Evolutionary conservation across 1,284 basidiomycete species (phyloP).

Genomic region (Naganishia albida): DNA sequence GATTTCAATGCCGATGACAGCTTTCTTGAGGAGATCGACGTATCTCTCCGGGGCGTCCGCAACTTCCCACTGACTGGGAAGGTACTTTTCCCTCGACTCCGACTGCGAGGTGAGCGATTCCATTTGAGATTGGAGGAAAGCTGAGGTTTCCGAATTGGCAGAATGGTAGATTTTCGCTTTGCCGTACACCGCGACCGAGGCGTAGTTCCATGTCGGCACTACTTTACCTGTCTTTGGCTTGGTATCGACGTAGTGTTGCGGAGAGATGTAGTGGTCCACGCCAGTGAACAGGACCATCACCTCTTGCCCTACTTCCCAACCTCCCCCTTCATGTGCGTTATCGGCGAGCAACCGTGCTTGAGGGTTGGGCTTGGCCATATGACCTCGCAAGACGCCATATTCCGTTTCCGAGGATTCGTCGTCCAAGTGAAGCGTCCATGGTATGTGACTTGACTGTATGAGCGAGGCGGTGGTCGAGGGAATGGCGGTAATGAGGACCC

Average conservation of each 20-base stretch:
- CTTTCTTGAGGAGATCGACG: constrained; percentile 51
- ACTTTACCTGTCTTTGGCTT: constrained; percentile 52
- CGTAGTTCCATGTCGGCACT: constrained; percentile 54
- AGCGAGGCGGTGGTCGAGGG: constrained; percentile 1
- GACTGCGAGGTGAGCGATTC: constrained; percentile 41
- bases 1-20: constrained; percentile 55
- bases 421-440: constrained; percentile 52
- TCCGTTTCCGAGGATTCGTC: constrained; percentile 30
- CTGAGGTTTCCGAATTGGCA: constrained; percentile 32
- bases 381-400: constrained; percentile 41
- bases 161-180: constrained; percentile 40
- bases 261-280: constrained; percentile 50
- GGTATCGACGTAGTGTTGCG: constrained; percentile 49
- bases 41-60: constrained; percentile 52
- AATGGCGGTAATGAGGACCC: constrained; percentile 55
- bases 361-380: constrained; percentile 53
- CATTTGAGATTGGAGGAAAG: constrained; percentile 46
- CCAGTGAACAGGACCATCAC: constrained; percentile 52
- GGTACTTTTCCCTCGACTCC: constrained; percentile 7
- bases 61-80: constrained; percentile 46
- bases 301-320: constrained; percentile 40
- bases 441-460: constrained; percentile 56
- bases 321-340: neutral
- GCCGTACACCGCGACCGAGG: constrained; percentile 53
- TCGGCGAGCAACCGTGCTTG: constrained; percentile 47